Conservation (phyloP, 2,329 filamentous ascomycete genomes). For the Neonectria coccinea region DNA sequence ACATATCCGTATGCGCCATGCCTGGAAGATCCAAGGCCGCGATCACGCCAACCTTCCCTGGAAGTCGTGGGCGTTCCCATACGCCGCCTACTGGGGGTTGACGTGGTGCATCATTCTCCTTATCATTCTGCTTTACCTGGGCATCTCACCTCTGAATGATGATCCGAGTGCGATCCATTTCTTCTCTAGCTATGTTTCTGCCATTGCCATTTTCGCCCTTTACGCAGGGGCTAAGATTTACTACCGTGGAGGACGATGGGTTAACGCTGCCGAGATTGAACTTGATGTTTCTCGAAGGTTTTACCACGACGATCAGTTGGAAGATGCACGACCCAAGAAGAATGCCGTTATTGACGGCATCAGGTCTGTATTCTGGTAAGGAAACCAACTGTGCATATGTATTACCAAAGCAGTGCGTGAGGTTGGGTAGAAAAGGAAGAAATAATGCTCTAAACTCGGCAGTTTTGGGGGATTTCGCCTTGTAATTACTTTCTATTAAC, state of each 20-base stretch:
- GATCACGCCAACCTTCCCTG: conserved; percentile 52
- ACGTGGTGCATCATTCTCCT: conserved; percentile 58
- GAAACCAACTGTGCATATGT: neutral
- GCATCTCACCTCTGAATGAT: conserved; percentile 56
- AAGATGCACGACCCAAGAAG: neutral
- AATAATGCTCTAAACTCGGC: neutral
- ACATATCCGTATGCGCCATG: conserved; percentile 56
- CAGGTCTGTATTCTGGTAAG: conserved; percentile 8
- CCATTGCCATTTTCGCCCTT: conserved; percentile 55
- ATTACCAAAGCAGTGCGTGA: neutral
- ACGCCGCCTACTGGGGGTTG: conserved; percentile 57
- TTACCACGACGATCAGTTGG: conserved; percentile 17
- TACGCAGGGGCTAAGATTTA: conserved; percentile 56
- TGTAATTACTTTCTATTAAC: too few species aligned
- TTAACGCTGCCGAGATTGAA: conserved; percentile 4
- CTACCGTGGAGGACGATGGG: conserved; percentile 48
- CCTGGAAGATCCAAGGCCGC: conserved; percentile 56
- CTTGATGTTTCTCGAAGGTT: conserved; percentile 22
- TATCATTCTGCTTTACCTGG: conserved; percentile 60
- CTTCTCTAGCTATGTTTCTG: conserved; percentile 60
- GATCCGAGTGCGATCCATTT: conserved; percentile 53
- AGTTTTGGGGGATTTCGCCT: too few species aligned
- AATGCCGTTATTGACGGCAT: conserved; percentile 10
- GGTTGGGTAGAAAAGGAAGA: neutral
- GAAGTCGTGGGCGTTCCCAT: conserved; percentile 59